Evolutionary conservation across 2,329 filamentous ascomycete genomes (phyloP).

Genomic region (Hirsutella thompsonii): DNA sequence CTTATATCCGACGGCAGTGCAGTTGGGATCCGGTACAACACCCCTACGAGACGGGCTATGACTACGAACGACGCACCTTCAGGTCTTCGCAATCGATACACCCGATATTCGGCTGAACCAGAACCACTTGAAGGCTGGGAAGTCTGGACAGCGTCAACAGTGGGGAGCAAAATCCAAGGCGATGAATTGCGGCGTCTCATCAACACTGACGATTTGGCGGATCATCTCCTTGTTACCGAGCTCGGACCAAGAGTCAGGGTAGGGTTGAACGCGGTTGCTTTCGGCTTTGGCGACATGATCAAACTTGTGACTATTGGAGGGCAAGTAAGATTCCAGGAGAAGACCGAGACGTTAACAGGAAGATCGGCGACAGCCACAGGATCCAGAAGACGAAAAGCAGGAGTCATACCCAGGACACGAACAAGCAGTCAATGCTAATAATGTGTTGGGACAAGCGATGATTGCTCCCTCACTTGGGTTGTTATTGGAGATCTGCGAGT

Average conservation of each 20-base stretch:
- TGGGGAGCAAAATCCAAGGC: constrained; percentile 27
- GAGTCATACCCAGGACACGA: constrained; percentile 8
- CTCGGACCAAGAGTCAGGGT: constrained; percentile 52
- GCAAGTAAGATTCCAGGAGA: constrained; percentile 46
- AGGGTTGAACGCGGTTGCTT: constrained; percentile 51
- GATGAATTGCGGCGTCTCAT: constrained; percentile 34
- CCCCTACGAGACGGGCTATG: constrained; percentile 7
- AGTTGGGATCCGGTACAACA: constrained; percentile 45
- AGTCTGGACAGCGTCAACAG: constrained; percentile 38
- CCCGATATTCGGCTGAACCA: constrained; percentile 10
- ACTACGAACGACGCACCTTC: constrained; percentile 5
- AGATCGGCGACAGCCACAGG: constrained; percentile 21
- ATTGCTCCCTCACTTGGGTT: too few species aligned
- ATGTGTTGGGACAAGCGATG: background rate
- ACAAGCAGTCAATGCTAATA: background rate
- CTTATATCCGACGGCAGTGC: constrained; percentile 46
- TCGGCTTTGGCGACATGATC: constrained; percentile 60
- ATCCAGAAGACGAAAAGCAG: constrained; percentile 24
- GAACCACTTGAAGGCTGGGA: constrained; percentile 32
- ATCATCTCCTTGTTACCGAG: constrained; percentile 49
- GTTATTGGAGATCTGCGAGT: too few species aligned
- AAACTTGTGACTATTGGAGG: constrained; percentile 55
- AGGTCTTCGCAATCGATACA: constrained; percentile 17
- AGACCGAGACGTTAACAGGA: constrained; percentile 14
- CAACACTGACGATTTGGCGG: constrained; percentile 24